A percentile compares a stretch with the other conserved stretches of the same genome.
Conservation (phyloP, 208 protist species). For the Leishmania turanica region DNA sequence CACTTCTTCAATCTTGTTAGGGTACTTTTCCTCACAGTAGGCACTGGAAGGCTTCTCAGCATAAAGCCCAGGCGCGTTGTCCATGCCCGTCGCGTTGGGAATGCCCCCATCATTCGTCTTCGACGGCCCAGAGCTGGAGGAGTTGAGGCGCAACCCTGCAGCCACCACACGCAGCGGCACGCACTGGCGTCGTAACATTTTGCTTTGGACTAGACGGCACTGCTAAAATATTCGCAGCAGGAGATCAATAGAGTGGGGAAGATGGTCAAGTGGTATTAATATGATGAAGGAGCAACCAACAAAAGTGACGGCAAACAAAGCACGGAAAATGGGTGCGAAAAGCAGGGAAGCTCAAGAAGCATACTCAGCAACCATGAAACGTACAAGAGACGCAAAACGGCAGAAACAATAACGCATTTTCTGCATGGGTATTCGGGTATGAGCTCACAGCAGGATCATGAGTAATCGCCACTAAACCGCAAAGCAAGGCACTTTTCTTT, state of each 20-base stretch:
- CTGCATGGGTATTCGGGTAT: not conserved
- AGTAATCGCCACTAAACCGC: not conserved
- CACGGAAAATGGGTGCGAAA: not conserved
- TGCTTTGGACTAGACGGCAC: not conserved
- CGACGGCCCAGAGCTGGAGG: slow-evolving; percentile 1
- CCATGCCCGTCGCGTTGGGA: slow-evolving; percentile 46
- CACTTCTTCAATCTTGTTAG: slow-evolving; percentile 45
- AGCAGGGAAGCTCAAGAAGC: not conserved
- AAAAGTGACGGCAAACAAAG: not conserved
- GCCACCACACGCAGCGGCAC: slow-evolving; percentile 13
- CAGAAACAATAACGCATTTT: not conserved
- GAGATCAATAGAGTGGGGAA: not conserved
- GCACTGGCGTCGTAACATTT: slow-evolving; percentile 22
- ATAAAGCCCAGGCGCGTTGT: slow-evolving; percentile 71
- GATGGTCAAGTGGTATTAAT: not conserved
- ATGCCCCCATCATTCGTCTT: slow-evolving; percentile 21
- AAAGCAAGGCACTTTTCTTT: not conserved
- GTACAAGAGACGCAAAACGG: no score
- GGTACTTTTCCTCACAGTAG: slow-evolving; percentile 77
- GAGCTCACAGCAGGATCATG: not conserved
- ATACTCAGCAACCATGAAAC: not conserved
- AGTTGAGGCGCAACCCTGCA: slow-evolving; percentile 14
- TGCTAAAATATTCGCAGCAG: not conserved
- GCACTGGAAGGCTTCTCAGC: slow-evolving; percentile 35
- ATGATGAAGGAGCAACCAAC: not conserved